Conservation (phyloP, 805 yeast genomes). For the Komagataella pastoris region DNA sequence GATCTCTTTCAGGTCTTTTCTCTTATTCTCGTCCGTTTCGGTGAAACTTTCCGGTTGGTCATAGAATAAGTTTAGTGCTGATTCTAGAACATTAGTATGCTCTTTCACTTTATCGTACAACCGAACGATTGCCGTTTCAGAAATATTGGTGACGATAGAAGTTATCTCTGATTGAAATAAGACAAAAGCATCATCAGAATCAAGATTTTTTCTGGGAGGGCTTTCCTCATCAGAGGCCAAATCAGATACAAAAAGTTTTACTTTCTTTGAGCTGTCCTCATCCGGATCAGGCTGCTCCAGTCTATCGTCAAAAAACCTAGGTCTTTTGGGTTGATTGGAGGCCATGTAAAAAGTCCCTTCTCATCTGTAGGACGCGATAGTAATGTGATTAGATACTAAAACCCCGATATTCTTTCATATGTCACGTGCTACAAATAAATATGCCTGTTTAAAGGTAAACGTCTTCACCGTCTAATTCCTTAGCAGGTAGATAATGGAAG, state of each 20-base stretch:
- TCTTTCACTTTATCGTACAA: not conserved
- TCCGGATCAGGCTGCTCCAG: not conserved
- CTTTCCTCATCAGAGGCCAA: not conserved
- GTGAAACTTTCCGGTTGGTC: not conserved
- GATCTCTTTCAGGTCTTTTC: not conserved
- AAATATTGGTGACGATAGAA: not conserved
- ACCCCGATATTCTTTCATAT: not conserved
- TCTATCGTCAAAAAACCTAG: not conserved
- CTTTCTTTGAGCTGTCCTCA: not conserved
- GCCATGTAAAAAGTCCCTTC: not conserved
- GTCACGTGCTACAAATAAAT: not conserved
- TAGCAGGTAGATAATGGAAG: not conserved
- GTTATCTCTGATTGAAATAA: not conserved
- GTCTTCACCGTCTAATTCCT: not conserved
- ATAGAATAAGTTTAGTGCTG: not conserved
- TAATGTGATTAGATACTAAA: not conserved
- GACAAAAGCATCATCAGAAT: not conserved
- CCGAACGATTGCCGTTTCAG: not conserved
- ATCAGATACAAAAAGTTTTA: not conserved
- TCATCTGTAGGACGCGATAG: not conserved
- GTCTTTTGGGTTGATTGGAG: not conserved
- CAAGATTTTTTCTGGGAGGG: not conserved
- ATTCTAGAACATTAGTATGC: not conserved
- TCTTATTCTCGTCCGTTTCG: not conserved
- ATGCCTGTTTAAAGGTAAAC: not conserved